phyloP scores from a whole-genome alignment of 2,329 filamentous ascomycete genomes.

The Leptographium lundbergii region DNA sequence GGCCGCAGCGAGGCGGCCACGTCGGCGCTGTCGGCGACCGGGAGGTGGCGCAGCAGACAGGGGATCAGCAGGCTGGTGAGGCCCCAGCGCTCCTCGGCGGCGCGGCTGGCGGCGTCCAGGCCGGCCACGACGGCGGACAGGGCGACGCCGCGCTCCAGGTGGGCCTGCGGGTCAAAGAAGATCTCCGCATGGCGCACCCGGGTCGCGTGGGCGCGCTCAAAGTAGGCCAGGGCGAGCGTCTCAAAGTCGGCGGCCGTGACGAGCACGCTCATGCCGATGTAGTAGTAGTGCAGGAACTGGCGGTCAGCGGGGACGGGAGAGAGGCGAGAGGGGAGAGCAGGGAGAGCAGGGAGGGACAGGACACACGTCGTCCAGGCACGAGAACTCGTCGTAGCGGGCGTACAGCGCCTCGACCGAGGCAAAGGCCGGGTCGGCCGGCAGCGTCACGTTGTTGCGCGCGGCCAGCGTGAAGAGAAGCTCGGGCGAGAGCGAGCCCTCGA shows the following conservation, averaged over 20 bases:
- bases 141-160: constrained; percentile 48
- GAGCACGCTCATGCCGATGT: constrained; percentile 61
- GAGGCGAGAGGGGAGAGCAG: background rate
- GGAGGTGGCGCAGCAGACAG: constrained; percentile 60
- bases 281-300: constrained; percentile 67
- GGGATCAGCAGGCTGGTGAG: constrained; percentile 55
- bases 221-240: constrained; percentile 59
- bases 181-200: constrained; percentile 62
- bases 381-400: constrained; percentile 53
- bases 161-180: constrained; percentile 73
- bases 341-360: too few species aligned
- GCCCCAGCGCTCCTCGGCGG: constrained; percentile 44
- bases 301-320: background rate
- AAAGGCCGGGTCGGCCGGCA: constrained; percentile 54
- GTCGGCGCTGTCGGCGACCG: constrained; percentile 40
- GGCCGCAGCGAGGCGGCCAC: constrained; percentile 29
- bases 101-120: constrained; percentile 44
- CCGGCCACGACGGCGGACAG: constrained; percentile 54
- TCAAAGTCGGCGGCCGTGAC: constrained; percentile 56
- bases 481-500: constrained; percentile 64
- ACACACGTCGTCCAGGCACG: constrained; percentile 49
- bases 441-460: constrained; percentile 47
- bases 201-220: constrained; percentile 48
- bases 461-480: constrained; percentile 58
- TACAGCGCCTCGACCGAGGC: constrained; percentile 44